Percentiles rank a stretch among this genome's conserved stretches.
phyloP scores from a whole-genome alignment of 306 rosid species.

The Cicer bijugum region DNA sequence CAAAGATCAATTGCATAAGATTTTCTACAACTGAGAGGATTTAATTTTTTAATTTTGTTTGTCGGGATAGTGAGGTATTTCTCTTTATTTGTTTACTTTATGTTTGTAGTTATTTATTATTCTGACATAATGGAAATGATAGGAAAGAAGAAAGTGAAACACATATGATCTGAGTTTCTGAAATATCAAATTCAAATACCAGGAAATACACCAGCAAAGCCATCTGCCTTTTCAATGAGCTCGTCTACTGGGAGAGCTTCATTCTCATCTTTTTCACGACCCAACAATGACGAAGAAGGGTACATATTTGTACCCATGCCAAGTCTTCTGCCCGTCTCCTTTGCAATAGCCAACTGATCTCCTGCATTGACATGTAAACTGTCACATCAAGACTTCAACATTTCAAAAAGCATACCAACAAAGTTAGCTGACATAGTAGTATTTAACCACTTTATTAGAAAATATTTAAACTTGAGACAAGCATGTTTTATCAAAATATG shows the following conservation, averaged over 20 bases:
- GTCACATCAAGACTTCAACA: conserved; percentile 13
- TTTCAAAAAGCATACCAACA: conserved; percentile 24
- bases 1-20: conserved; percentile 8
- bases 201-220: conserved; percentile 91
- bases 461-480: conserved; percentile 28
- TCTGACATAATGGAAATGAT: conserved; percentile 16
- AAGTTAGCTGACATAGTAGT: conserved; percentile 3
- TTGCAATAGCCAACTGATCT: conserved; percentile 85
- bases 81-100: conserved; percentile 16
- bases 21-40: not conserved
- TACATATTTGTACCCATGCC: conserved; percentile 98
- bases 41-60: conserved; percentile 6
- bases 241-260: conserved; percentile 85
- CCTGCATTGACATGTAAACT: conserved; percentile 56
- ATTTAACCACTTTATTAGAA: conserved; percentile 28
- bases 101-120: conserved; percentile 21
- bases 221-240: conserved; percentile 87
- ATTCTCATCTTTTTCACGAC: conserved; percentile 60
- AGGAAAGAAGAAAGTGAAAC: conserved; percentile 12
- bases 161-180: conserved; percentile 29
- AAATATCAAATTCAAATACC: conserved; percentile 52
- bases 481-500: conserved; percentile 7
- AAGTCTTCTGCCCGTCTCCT: conserved; percentile 88
- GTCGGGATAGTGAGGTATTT: conserved; percentile 11
- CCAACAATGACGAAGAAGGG: conserved; percentile 84